Conservation (phyloP, 441 rosid genomes). For the Pelargonium citronellum region DNA sequence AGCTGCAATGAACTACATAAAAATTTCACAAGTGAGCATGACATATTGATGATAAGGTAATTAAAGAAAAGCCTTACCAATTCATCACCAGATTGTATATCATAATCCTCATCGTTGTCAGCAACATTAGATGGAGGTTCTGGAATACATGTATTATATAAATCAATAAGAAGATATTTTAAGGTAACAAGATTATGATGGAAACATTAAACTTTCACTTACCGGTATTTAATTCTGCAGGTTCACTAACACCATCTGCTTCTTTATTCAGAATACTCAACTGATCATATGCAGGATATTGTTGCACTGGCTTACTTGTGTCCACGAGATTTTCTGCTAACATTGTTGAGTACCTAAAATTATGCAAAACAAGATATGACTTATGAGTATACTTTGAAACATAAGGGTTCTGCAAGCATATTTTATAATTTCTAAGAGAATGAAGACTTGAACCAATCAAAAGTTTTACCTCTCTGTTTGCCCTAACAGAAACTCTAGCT, state of each 20-base stretch:
- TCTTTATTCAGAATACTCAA: slow-evolving; percentile 29
- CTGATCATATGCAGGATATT: slow-evolving; percentile 28
- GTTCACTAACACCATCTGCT: slow-evolving; percentile 31
- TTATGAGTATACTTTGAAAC: slow-evolving; percentile 15
- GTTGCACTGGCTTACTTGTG: slow-evolving; percentile 38
- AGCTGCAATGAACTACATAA: not conserved
- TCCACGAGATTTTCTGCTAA: slow-evolving; percentile 94
- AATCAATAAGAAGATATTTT: slow-evolving; percentile 18
- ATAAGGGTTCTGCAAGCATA: not conserved
- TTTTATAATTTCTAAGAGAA: slow-evolving; percentile 5
- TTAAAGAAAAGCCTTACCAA: slow-evolving; percentile 45
- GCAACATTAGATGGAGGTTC: slow-evolving; percentile 39
- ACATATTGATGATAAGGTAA: slow-evolving; percentile 10
- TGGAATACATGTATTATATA: slow-evolving; percentile 25
- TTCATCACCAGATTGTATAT: slow-evolving; percentile 55
- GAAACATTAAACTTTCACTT: slow-evolving; percentile 24
- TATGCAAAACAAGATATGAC: slow-evolving; percentile 4
- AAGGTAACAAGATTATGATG: slow-evolving; percentile 14
- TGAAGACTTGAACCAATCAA: not conserved
- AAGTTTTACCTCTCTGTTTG: slow-evolving; percentile 87
- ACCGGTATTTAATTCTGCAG: slow-evolving; percentile 42
- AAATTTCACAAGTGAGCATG: slow-evolving; percentile 3
- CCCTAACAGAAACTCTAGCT: slow-evolving; percentile 92
- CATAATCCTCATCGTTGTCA: slow-evolving; percentile 69
- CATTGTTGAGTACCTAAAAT: slow-evolving; percentile 93